Evolutionary conservation across 345 rosid genomes (phyloP).

Genomic region (Brassica incana): DNA sequence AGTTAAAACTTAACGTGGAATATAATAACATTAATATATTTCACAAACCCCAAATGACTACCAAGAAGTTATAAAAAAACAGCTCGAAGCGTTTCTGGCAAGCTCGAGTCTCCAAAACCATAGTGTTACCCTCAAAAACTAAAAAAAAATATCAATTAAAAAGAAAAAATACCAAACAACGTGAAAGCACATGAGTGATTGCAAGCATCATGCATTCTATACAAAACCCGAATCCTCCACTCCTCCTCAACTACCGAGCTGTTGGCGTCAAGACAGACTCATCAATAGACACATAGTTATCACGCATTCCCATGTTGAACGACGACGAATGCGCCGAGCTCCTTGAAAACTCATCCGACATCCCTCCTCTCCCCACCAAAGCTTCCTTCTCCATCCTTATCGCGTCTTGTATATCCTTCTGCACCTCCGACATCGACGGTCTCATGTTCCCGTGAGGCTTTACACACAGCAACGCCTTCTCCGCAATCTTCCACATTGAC

Average conservation of each 20-base stretch:
- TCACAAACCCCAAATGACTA: slow-evolving; percentile 10
- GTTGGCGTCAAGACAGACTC: slow-evolving; percentile 66
- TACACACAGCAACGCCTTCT: slow-evolving; percentile 90
- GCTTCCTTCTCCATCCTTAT: slow-evolving; percentile 72
- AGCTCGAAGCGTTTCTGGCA: slow-evolving; percentile 18
- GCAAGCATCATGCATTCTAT: slow-evolving; percentile 12
- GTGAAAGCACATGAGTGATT: slow-evolving; percentile 19
- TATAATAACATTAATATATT: not conserved
- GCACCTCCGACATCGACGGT: slow-evolving; percentile 89
- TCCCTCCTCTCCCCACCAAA: slow-evolving; percentile 53
- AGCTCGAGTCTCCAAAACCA: slow-evolving; percentile 12
- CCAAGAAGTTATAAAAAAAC: not conserved
- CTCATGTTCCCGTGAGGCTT: slow-evolving; percentile 91
- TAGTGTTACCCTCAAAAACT: not conserved
- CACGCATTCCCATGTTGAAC: slow-evolving; percentile 50
- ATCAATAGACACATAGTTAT: slow-evolving; percentile 57
- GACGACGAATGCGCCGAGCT: slow-evolving; percentile 78
- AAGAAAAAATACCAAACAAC: not conserved
- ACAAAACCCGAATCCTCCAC: slow-evolving; percentile 23
- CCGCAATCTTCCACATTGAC: slow-evolving; percentile 98
- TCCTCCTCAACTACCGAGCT: slow-evolving; percentile 48
- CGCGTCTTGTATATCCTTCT: slow-evolving; percentile 95
- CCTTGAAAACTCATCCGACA: slow-evolving; percentile 73
- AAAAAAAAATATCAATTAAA: not conserved
- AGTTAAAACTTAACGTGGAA: not conserved